A percentile compares a stretch with the other conserved stretches of the same genome.
phyloP scores from a whole-genome alignment of 805 yeast genomes.

The Teunomyces pallodes region DNA sequence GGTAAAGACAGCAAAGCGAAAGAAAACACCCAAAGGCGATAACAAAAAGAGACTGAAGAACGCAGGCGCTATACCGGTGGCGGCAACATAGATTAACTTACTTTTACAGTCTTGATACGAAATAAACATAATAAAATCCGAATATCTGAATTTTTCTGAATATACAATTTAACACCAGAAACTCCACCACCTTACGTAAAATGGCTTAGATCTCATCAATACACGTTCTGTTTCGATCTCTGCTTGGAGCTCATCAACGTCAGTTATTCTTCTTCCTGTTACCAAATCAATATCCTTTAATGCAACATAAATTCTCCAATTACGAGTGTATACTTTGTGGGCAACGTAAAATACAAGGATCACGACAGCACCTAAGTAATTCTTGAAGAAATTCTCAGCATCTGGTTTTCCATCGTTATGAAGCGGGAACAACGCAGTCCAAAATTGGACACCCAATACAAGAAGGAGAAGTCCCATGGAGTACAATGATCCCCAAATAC shows the following conservation, averaged over 20 bases:
- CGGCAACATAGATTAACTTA: neutral
- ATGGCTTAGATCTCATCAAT: conserved; percentile 11
- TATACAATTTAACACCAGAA: conserved; percentile 7
- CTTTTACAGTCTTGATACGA: neutral
- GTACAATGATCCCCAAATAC: conserved; percentile 25
- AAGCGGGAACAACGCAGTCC: conserved; percentile 26
- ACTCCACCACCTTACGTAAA: conserved; percentile 14
- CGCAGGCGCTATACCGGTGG: conserved; percentile 8
- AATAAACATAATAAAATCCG: neutral
- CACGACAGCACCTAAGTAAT: conserved; percentile 24
- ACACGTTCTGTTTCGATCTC: conserved; percentile 21
- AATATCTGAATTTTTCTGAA: neutral
- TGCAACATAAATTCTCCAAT: conserved; percentile 18
- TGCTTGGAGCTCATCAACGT: conserved; percentile 18
- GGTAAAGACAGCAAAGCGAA: conserved; percentile 46
- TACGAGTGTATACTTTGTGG: conserved; percentile 22
- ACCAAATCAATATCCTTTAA: conserved; percentile 23
- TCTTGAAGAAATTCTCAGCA: conserved; percentile 22
- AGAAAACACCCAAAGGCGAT: conserved; percentile 18
- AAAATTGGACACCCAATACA: conserved; percentile 25
- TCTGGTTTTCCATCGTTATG: conserved; percentile 13
- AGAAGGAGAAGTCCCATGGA: conserved; percentile 20
- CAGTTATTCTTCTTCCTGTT: conserved; percentile 24
- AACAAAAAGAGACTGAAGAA: conserved; percentile 23
- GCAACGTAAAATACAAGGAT: conserved; percentile 20